Evolutionary conservation across 1,139 yeast genomes (phyloP).

Genomic region (Komagataea norvegica): DNA sequence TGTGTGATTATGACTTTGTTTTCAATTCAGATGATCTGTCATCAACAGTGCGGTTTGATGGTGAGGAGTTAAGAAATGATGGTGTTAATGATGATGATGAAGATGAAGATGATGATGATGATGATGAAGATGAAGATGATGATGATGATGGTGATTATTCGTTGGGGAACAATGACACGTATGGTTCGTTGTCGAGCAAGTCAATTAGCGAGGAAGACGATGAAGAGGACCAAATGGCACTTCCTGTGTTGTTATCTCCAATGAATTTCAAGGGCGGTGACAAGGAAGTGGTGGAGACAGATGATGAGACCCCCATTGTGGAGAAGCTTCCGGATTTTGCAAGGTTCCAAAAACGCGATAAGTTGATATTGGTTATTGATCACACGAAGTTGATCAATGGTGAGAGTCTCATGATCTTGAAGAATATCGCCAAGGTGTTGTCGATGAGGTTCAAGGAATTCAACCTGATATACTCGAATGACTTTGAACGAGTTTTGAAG

Average conservation of each 20-base stretch:
- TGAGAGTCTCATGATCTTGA: slow-evolving; percentile 23
- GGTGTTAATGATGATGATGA: neutral
- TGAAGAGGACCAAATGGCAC: slow-evolving; percentile 20
- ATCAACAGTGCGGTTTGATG: slow-evolving; percentile 28
- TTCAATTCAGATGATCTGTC: slow-evolving; percentile 29
- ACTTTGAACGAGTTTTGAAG: neutral
- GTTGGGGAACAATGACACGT: too few relatives aligned
- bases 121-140: neutral
- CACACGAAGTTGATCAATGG: slow-evolving; percentile 22
- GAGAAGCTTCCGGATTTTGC: slow-evolving; percentile 21
- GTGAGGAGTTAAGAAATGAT: neutral
- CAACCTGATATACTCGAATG: slow-evolving; percentile 8
- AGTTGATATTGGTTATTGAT: slow-evolving; percentile 29
- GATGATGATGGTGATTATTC: neutral
- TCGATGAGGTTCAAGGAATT: slow-evolving; percentile 18
- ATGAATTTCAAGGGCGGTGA: slow-evolving; percentile 21
- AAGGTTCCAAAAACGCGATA: slow-evolving; percentile 9
- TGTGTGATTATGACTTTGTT: slow-evolving; percentile 28
- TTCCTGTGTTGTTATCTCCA: slow-evolving; percentile 26
- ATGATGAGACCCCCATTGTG: slow-evolving; percentile 14
- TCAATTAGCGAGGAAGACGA: slow-evolving; percentile 1
- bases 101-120: neutral
- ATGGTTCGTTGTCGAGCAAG: neutral
- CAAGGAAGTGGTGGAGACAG: neutral
- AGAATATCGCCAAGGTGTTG: slow-evolving; percentile 32